Evolutionary conservation across 495 filamentous ascomycete species (phyloP).

Genomic region (Aspergillus haitiensis): DNA sequence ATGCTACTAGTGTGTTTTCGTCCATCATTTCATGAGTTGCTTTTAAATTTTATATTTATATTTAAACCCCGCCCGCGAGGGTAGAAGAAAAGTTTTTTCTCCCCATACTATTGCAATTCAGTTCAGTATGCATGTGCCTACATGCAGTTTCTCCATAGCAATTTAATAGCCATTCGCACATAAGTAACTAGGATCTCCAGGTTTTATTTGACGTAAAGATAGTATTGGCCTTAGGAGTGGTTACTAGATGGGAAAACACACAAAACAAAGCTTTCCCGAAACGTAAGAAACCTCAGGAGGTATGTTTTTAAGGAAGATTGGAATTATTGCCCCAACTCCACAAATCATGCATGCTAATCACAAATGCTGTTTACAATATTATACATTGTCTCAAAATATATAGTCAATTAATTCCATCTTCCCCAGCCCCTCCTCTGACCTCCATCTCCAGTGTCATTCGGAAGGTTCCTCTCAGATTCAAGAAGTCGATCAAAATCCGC

Average conservation of each 20-base stretch:
- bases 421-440: conserved; percentile 25
- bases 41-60: conserved; percentile 16
- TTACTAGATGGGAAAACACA: too few species aligned
- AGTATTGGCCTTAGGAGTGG: too few species aligned
- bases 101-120: not conserved
- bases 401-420: conserved; percentile 19
- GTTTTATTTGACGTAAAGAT: too few species aligned
- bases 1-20: not conserved
- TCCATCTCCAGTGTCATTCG: conserved; percentile 16
- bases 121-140: not conserved
- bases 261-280: too few species aligned
- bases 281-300: too few species aligned
- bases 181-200: too few species aligned
- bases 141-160: not conserved
- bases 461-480: conserved; percentile 38
- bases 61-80: conserved; percentile 19
- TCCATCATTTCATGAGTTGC: conserved; percentile 5
- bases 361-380: conserved; percentile 4
- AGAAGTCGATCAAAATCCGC: conserved; percentile 46
- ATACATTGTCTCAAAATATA: conserved; percentile 11
- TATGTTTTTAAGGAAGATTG: too few species aligned
- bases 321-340: too few species aligned
- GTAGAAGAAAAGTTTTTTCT: conserved; percentile 18
- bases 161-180: conserved; percentile 1
- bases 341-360: not conserved